Conservation (phyloP, 768 basidiomycete species). For the Pleurotus cornucopiae region DNA sequence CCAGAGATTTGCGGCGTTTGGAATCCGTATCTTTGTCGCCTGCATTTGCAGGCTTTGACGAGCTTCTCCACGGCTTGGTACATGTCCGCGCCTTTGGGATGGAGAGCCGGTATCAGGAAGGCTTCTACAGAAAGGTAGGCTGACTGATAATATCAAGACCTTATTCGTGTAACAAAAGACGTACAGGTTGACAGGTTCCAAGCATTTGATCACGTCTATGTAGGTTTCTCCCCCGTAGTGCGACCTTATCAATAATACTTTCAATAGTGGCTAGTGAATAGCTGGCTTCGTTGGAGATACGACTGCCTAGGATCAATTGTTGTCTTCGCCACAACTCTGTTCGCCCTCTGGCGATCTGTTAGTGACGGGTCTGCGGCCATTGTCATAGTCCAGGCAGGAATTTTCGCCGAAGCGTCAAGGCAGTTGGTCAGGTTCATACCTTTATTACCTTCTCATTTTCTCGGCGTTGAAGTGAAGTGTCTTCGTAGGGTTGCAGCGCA, state of each 20-base stretch:
- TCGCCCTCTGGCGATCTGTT: conserved; percentile 56
- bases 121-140: conserved; percentile 52
- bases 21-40: conserved; percentile 68
- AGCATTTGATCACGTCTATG: conserved; percentile 68
- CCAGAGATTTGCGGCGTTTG: conserved; percentile 63
- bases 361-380: conserved; percentile 62
- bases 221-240: conserved; percentile 25
- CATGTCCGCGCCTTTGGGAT: conserved; percentile 72
- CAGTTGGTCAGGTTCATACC: conserved; percentile 50
- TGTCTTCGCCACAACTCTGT: conserved; percentile 64
- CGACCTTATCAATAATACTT: conserved; percentile 17
- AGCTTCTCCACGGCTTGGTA: conserved; percentile 59
- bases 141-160: too few species aligned
- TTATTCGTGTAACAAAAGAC: conserved; percentile 30
- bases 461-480: background rate
- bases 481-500: conserved; percentile 56
- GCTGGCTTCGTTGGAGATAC: conserved; percentile 72
- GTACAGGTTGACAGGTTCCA: conserved; percentile 61
- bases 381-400: conserved; percentile 66
- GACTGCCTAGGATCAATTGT: conserved; percentile 73
- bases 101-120: conserved; percentile 62
- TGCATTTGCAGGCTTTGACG: conserved; percentile 71
- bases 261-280: conserved; percentile 59
- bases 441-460: background rate
- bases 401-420: conserved; percentile 66